Conservation (phyloP, 2,329 filamentous ascomycete species). For the Bisporella sp. region DNA sequence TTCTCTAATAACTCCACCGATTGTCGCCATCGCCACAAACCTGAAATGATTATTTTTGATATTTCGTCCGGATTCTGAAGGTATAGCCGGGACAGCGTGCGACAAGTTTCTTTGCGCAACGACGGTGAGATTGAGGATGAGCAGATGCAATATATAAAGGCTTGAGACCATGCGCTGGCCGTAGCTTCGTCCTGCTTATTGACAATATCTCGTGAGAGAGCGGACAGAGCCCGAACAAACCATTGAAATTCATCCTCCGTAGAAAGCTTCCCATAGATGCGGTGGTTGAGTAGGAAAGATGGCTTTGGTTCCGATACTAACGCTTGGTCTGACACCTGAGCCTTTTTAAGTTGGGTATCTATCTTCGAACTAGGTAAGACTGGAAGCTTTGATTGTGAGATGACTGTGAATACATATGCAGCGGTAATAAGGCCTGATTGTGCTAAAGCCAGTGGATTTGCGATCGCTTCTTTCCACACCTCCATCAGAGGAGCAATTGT, state of each 20-base stretch:
- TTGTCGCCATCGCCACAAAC: constrained; percentile 75
- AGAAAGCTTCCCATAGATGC: constrained; percentile 75
- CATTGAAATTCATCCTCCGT: constrained; percentile 71
- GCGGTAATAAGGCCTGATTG: constrained; percentile 79
- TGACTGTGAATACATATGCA: constrained; percentile 65
- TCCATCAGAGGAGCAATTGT: constrained; percentile 52
- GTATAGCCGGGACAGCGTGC: constrained; percentile 60
- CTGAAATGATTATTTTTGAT: constrained; percentile 57
- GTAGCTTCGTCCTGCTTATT: constrained; percentile 35
- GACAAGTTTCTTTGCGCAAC: constrained; percentile 56
- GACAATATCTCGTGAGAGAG: constrained; percentile 33
- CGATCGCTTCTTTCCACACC: constrained; percentile 68
- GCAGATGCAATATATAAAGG: constrained; percentile 72
- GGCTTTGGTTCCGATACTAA: constrained; percentile 70
- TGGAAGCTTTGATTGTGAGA: constrained; percentile 48
- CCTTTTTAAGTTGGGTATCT: constrained; percentile 51
- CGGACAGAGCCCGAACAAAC: constrained; percentile 63
- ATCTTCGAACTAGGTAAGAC: constrained; percentile 48
- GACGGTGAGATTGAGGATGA: constrained; percentile 52
- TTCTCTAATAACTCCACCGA: constrained; percentile 65
- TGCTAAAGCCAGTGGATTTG: constrained; percentile 71
- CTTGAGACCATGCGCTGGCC: constrained; percentile 71
- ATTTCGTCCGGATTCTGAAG: constrained; percentile 48
- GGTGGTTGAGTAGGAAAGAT: constrained; percentile 78
- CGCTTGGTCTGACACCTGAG: constrained; percentile 56